Base-by-base conservation (phyloP, 2,329 filamentous ascomycete species). In the Ceratocystis harringtonii region DNA sequence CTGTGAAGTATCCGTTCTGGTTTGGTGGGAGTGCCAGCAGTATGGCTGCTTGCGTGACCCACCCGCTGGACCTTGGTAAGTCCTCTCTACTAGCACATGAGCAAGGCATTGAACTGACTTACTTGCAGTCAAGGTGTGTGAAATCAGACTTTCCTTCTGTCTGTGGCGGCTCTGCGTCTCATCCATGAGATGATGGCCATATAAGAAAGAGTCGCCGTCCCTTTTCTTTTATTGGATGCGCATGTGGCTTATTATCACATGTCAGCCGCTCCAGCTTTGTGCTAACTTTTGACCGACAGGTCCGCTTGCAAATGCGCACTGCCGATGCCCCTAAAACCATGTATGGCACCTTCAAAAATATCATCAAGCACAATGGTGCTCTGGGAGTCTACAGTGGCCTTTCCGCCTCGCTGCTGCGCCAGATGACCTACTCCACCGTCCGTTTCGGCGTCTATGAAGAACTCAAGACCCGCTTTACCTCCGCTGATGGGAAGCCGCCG, bases 371-470 rank as follows among this genome's bases (percentile, higher is more conserved):
- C 71, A 83, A 94, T 76, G 91, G 92, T 48, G 69, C 89, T n/a
- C 76, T 80, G 36, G 92, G 91, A 32, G 82, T 99, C 61, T 99
- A 99, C 77, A 87, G 83, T 72, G 94, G 94, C 77, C 85, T 97
- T 67, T 95, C 92, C 1, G 94, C 94, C 70, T 94, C 92, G 66
- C 83, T 97, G 61, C 82, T 97, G 66, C 92, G 94, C 69, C 94
- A 97, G 78, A 82, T 92, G 70, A 97, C 94, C 67, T 99, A 99
- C 79, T 94, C 89, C 67, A 99, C 94, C 62, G 94, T 91, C 45
- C 90, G 94, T 61, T 99, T 99, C 78, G 94, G 91, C 69, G 85
- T 96, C 69, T 99, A 99, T 79, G 94, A 97, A 77, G 86, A 95
- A 70, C 80, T 97, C 67, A 99, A 99, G 77, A 78, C 82, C 28